A percentile compares a stretch with the other conserved stretches of the same genome.
These are phyloP conservation scores for Nitzschia sp. DNA, from an alignment of 108 stramenopile genomes.

Conservation along the genomic window DNA sequence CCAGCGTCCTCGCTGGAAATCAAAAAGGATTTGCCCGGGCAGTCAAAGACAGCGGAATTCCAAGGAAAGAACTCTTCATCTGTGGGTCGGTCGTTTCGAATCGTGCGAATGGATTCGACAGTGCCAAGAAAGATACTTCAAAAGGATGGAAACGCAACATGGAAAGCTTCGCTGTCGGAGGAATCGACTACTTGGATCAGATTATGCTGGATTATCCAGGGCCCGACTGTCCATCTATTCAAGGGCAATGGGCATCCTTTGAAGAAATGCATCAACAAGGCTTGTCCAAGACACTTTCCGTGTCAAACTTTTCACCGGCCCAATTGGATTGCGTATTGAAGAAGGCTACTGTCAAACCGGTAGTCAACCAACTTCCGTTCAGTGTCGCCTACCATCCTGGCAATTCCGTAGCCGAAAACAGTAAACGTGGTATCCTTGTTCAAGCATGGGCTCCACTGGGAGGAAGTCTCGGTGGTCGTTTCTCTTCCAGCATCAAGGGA, in stretches of 20 bases:
- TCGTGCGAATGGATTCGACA: conserved; percentile 56
- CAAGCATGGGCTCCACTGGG: conserved; percentile 79
- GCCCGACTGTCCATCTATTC: conserved; percentile 68
- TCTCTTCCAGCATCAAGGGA: conserved; percentile 36
- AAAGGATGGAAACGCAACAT: conserved; percentile 73
- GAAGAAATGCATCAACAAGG: conserved; percentile 66
- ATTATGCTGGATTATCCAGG: conserved; percentile 87
- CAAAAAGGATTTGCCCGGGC: conserved; percentile 77
- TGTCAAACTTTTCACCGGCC: conserved; percentile 67
- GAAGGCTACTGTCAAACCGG: conserved; percentile 52
- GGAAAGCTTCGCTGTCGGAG: conserved; percentile 55
- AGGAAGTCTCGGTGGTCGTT: conserved; percentile 45
- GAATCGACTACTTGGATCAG: conserved; percentile 73
- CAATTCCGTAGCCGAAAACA: conserved; percentile 48
- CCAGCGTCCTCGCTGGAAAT: conserved; percentile 72
- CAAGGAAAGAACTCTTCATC: conserved; percentile 68
- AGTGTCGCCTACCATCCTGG: conserved; percentile 68
- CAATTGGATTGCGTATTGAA: conserved; percentile 70
- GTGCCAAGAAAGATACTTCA: conserved; percentile 56
- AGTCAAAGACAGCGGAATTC: conserved; percentile 59
- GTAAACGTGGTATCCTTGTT: conserved; percentile 60
- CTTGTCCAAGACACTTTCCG: conserved; percentile 52
- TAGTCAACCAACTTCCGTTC: conserved; percentile 76
- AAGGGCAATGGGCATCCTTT: conserved; percentile 72
- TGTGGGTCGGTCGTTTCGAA: conserved; percentile 79